Conservation (phyloP, 768 basidiomycete species). For the Leccinum pellstonianum region DNA sequence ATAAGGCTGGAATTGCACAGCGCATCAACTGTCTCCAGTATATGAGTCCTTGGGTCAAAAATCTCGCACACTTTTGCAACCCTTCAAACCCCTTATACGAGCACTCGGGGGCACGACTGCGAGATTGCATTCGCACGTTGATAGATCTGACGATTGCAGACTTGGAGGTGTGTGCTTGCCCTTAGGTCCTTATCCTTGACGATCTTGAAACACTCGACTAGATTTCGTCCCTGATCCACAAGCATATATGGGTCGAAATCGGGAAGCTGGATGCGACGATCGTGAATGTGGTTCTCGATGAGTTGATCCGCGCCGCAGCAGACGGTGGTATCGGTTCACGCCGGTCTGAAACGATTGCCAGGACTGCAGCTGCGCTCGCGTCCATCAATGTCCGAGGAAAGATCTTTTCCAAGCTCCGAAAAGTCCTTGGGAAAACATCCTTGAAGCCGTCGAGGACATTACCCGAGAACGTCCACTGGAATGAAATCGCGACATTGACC, state of each 20-base stretch:
- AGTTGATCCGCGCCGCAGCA: conserved; percentile 77
- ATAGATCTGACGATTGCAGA: conserved; percentile 73
- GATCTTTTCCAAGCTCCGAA: conserved; percentile 75
- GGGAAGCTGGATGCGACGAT: conserved; percentile 64
- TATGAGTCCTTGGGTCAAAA: conserved; percentile 86
- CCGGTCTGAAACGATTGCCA: conserved; percentile 72
- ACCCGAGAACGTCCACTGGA: conserved; percentile 72
- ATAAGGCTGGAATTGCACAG: conserved; percentile 45
- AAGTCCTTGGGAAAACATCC: conserved; percentile 73
- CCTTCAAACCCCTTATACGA: conserved; percentile 68
- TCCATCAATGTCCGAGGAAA: conserved; percentile 78
- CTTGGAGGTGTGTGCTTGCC: conserved; percentile 55
- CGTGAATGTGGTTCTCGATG: conserved; percentile 74
- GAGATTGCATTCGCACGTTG: conserved; percentile 78
- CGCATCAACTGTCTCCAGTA: conserved; percentile 77
- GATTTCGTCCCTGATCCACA: conserved; percentile 67
- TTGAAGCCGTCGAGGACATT: conserved; percentile 61
- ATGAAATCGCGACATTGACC: conserved; percentile 76
- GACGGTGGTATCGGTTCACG: conserved; percentile 78
- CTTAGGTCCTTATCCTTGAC: background rate
- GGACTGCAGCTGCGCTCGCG: conserved; percentile 70
- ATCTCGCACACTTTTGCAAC: conserved; percentile 68
- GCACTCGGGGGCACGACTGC: conserved; percentile 68
- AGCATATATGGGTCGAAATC: conserved; percentile 75
- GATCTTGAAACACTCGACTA: conserved; percentile 29